phyloP scores from a whole-genome alignment of 352 stramenopile species.

The Phytopythium ostracodes region DNA sequence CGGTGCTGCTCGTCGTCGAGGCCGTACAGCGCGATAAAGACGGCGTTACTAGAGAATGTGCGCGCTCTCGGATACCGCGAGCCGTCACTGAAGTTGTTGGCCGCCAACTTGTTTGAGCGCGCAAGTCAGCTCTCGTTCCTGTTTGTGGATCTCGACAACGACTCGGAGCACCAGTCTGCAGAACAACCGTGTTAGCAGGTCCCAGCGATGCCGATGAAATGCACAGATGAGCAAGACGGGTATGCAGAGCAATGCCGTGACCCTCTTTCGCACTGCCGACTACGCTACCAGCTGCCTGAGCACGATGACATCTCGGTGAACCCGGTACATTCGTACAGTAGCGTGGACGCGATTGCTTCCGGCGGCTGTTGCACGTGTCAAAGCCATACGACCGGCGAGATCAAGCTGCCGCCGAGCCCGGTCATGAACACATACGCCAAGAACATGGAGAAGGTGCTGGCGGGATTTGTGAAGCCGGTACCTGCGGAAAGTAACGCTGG shows the following conservation, averaged over 20 bases:
- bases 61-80: conserved; percentile 30
- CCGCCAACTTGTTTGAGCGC: conserved; percentile 20
- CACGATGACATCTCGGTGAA: neutral
- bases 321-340: neutral
- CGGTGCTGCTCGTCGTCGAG: conserved; percentile 30
- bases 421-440: neutral
- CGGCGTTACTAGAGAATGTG: conserved; percentile 18
- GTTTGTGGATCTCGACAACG: conserved; percentile 2
- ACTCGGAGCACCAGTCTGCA: neutral
- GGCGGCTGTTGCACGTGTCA: neutral
- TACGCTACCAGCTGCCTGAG: neutral
- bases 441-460: neutral
- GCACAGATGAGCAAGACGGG: conserved; percentile 18
- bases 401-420: neutral
- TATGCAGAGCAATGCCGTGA: conserved; percentile 4
- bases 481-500: neutral
- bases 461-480: neutral
- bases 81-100: conserved; percentile 35
- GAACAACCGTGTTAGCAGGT: too few species aligned
- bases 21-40: conserved; percentile 25
- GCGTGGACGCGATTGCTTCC: neutral
- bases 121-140: conserved; percentile 30
- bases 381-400: too few species aligned
- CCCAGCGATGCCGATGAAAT: neutral
- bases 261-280: neutral